Conservation (phyloP, 352 stramenopile species). For the Aphanomyces astaci region DNA sequence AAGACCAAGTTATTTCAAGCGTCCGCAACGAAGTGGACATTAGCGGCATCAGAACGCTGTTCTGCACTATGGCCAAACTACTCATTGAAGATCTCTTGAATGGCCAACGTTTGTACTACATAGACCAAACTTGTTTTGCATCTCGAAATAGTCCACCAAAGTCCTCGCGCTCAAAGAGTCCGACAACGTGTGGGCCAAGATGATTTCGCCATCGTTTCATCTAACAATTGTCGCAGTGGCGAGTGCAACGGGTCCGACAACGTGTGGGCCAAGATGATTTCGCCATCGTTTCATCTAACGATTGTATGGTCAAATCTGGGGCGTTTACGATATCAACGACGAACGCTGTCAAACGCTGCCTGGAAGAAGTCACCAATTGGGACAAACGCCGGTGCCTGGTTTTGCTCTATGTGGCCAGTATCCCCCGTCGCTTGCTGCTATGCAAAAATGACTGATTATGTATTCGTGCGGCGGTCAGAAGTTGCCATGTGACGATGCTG, state of each 20-base stretch:
- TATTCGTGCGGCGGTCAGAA: not conserved
- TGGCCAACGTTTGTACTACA: too few species aligned
- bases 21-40: not conserved
- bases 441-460: not conserved
- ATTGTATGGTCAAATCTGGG: not conserved
- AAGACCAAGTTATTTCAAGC: not conserved
- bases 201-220: too few species aligned
- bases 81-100: not conserved
- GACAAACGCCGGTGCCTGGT: not conserved
- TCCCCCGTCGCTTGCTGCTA: not conserved
- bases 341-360: not conserved
- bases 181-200: too few species aligned
- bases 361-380: not conserved
- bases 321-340: not conserved
- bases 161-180: too few species aligned
- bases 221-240: too few species aligned
- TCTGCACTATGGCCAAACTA: not conserved
- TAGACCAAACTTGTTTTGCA: too few species aligned
- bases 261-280: conserved; percentile 1
- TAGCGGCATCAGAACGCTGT: not conserved
- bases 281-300: not conserved
- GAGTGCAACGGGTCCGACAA: too few species aligned
- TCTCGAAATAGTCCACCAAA: too few species aligned
- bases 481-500: not conserved
- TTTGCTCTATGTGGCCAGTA: not conserved